Percentiles rank a stretch among this genome's conserved stretches.
These are phyloP conservation scores for Pseudogymnoascus sp. DNA, from an alignment of 2,329 filamentous ascomycete genomes.

Conservation along the genomic window DNA sequence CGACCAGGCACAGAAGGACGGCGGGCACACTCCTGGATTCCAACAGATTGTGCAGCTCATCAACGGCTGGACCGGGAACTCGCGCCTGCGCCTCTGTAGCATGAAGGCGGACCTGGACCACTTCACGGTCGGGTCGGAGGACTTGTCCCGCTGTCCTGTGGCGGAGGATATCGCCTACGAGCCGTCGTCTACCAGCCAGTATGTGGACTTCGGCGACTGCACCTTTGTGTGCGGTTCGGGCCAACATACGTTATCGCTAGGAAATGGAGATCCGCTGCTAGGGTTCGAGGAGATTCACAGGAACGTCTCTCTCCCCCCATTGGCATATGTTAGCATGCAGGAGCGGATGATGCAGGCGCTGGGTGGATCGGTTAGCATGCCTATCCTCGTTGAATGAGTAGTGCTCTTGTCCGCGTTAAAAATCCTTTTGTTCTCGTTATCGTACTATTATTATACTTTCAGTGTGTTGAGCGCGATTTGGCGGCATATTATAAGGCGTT, in stretches of 20 bases:
- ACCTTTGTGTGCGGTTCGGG: neutral
- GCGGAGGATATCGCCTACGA: neutral
- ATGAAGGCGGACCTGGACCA: constrained; percentile 57
- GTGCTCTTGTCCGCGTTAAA: neutral
- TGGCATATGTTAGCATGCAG: constrained; percentile 11
- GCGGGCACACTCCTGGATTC: constrained; percentile 58
- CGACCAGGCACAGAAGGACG: constrained; percentile 47
- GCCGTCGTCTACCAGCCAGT: neutral
- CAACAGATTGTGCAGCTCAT: constrained; percentile 53
- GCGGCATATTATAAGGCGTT: constrained; percentile 9
- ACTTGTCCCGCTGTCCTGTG: neutral
- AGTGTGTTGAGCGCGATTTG: neutral
- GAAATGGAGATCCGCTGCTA: neutral
- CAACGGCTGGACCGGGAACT: constrained; percentile 54
- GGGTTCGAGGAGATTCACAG: neutral
- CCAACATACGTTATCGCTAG: constrained; percentile 6
- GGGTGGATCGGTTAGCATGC: constrained; percentile 11
- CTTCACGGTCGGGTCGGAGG: constrained; percentile 35
- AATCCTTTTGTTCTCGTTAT: neutral
- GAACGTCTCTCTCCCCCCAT: neutral
- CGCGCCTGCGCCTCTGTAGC: constrained; percentile 49
- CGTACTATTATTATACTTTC: constrained; percentile 6
- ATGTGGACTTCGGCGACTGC: constrained; percentile 2
- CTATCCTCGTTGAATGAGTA: constrained; percentile 5
- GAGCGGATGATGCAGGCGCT: constrained; percentile 7